Evolutionary conservation across 306 rosid genomes (phyloP), one percentile per base, ranked within the genome.

Genomic region (Cicer arietinum): DNA sequence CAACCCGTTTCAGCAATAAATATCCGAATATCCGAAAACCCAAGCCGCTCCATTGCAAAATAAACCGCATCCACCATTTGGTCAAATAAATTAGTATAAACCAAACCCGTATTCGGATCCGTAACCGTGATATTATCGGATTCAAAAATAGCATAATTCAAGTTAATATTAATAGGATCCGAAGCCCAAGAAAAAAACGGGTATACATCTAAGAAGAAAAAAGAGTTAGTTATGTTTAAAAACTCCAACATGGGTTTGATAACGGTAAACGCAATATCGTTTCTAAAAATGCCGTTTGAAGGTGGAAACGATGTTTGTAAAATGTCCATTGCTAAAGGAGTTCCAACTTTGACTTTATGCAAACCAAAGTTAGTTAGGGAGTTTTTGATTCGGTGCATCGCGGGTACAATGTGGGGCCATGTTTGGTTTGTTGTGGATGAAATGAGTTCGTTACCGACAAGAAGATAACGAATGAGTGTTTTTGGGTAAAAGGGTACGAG

Each of bases 1-100:
- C 98, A 94, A 69, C 98, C 98, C 75, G 96, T 94, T 85, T 94
- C 97, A 1, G 97, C 96, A 0, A 94, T 85, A 39, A 84, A 91
- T 22, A 94, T 69, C 25, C 87, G 91, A 41, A 87, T 71, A 16
- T 58, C 75, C 41, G 96, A 90, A 22, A 62, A 94, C 53, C 98
- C 96, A 53, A 91, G 61, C 0, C 90, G 63, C n/a, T 80, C 80
- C 97, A 94, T 94, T 0, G 96, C 97, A 79, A 87, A 94, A 80
- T 85, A 75, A 14, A 94, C 82, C 6, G 96, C 86, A 67, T 94
- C 97, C 7, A 94, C 87, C 98, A 94, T 94, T 50, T 94, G 98
- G 12, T 94, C 98, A 47, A 94, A 88, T 10, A 94, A 72, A 53
- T 89, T 94, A 13, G 83, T 85, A 72, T 94, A 93, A 0, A 74